These are phyloP conservation scores for Spencermartinsiella ligniputridi DNA, from an alignment of 1,139 yeast genomes.

Conservation along the genomic window DNA sequence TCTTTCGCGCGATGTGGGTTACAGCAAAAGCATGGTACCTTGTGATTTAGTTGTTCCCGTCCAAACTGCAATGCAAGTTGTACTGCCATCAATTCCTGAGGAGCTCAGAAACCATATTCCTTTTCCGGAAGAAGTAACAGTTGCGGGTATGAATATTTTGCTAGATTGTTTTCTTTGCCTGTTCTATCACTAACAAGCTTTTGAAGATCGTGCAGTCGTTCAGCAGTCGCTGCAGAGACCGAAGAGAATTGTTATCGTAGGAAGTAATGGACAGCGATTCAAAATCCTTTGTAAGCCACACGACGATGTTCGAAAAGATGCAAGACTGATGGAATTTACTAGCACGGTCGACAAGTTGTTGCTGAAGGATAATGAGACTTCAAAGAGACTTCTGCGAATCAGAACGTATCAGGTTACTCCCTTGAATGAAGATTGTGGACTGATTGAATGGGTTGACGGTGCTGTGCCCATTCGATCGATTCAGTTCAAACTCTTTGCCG, in stretches of 20 bases:
- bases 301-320: constrained; percentile 94
- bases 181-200: not conserved
- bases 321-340: constrained; percentile 89
- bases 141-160: constrained; percentile 37
- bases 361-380: constrained; percentile 62
- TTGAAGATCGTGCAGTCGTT: constrained; percentile 58
- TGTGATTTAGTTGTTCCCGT: constrained; percentile 79
- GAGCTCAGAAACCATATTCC: constrained; percentile 45
- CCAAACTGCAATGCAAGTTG: constrained; percentile 64
- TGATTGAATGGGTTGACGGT: constrained; percentile 89
- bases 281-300: constrained; percentile 75
- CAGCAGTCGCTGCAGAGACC: constrained; percentile 86
- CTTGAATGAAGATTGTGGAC: constrained; percentile 78
- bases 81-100: constrained; percentile 50
- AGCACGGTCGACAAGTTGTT: constrained; percentile 77
- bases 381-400: constrained; percentile 65
- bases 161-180: not conserved
- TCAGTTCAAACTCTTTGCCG: constrained; percentile 42
- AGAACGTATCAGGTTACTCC: constrained; percentile 88
- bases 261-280: constrained; percentile 70
- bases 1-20: constrained; percentile 34
- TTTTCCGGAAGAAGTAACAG: constrained; percentile 51
- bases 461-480: constrained; percentile 77
- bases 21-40: constrained; percentile 50
- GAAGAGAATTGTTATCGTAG: constrained; percentile 67